These are phyloP conservation scores for Cadophora sp. DNA, from an alignment of 2,329 filamentous ascomycete species.

Conservation along the genomic window DNA sequence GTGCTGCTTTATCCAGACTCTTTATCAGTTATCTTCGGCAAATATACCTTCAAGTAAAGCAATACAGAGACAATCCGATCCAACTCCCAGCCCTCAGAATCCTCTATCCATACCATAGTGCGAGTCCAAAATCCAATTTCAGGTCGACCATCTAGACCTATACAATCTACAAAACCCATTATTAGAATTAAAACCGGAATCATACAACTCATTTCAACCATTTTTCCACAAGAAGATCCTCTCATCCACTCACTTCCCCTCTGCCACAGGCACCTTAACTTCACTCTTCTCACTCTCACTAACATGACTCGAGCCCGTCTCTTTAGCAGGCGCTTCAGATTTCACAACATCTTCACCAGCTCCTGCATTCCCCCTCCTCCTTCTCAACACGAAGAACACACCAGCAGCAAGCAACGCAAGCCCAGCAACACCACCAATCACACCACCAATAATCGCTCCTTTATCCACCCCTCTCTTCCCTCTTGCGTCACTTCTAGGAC, in stretches of 20 bases:
- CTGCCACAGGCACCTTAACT: neutral
- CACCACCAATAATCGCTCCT: slow-evolving; percentile 27
- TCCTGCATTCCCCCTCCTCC: slow-evolving; percentile 17
- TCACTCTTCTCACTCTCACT: slow-evolving; percentile 1
- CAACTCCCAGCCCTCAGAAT: too few species aligned
- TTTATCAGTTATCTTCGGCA: too few species aligned
- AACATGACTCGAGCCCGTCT: neutral
- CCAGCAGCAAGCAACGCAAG: slow-evolving; percentile 16
- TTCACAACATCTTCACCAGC: neutral
- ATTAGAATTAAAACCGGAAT: too few species aligned
- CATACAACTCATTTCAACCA: too few species aligned
- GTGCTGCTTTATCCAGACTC: too few species aligned
- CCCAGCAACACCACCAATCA: slow-evolving; percentile 25
- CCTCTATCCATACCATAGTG: too few species aligned
- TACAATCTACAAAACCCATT: too few species aligned
- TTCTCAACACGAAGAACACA: slow-evolving; percentile 19
- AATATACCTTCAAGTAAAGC: too few species aligned
- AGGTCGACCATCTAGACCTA: too few species aligned
- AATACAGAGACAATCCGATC: too few species aligned
- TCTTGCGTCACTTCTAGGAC: neutral
- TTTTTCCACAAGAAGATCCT: too few species aligned
- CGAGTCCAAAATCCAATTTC: too few species aligned
- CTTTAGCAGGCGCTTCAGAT: neutral
- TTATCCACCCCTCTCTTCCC: slow-evolving; percentile 7
- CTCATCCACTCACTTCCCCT: neutral